Base-by-base conservation (phyloP, 1,284 basidiomycete genomes). In the Afroboletus lepidellus region DNA sequence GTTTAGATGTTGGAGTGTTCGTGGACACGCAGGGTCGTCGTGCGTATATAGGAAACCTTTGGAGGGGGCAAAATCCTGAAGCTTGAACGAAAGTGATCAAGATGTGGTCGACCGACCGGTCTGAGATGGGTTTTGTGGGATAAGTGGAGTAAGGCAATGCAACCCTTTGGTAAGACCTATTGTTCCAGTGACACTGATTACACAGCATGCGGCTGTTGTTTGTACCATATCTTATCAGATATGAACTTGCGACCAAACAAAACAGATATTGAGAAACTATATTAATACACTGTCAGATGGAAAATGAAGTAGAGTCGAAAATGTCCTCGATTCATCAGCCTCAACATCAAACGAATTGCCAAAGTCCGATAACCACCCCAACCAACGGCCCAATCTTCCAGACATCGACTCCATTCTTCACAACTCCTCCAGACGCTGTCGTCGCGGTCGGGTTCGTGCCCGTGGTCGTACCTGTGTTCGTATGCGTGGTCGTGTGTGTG, bases 191-290 rank as follows among this genome's bases (percentile, higher is more conserved):
- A 23, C n/a, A 33, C 36, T 23, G 29, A 13, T 38, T 30, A 43
- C 60, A 61, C 59, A 64, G 61, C 60, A 30, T 51, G 39, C 20
- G 41, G 21, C 8, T 11, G 27, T 39, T 34, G 27, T 50, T 51
- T 30, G 46, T 41, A 6, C 32, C 32, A 0, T 41, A 60, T 64
- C 60, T 61, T 58, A 64, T 64, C 60, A 54, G 46, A 59, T 49
- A 45, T 30, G 38, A 18, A 41, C 21, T 25, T 6, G 12, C 21
- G 9, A 20, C 34, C 5, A 20, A 37, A 29, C 8, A 29, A 29
- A 29, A 8, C 8, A 8, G 27, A 29, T 29, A 29, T 12, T 8
- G 6, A 27, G 25, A 9, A 27, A 27, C 9, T 5, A 38, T 38
- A 38, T 6, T 36, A 36, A 36, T 36, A 34, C 33, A 34, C 2